These are phyloP conservation scores for Capsella rubella DNA, from an alignment of 441 rosid genomes.

Conservation along the genomic window DNA sequence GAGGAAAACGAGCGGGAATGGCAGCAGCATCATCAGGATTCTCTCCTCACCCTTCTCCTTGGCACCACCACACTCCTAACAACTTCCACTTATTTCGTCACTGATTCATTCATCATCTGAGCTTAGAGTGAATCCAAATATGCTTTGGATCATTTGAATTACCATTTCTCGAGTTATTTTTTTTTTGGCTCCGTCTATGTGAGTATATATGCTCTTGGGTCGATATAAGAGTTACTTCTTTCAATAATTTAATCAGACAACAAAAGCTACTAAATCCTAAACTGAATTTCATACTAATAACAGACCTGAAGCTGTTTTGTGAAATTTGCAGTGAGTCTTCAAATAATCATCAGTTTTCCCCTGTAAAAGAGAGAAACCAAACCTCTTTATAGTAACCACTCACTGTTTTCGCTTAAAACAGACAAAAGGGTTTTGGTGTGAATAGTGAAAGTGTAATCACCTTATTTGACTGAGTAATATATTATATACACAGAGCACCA, in stretches of 20 bases:
- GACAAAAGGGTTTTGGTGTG: not conserved
- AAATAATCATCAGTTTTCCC: not conserved
- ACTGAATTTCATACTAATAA: not conserved
- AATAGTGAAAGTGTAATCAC: not conserved
- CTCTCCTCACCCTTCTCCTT: slow-evolving; percentile 68
- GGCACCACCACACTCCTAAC: slow-evolving; percentile 30
- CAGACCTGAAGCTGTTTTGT: slow-evolving; percentile 21
- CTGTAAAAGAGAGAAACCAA: slow-evolving; percentile 28
- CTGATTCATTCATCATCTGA: slow-evolving; percentile 19
- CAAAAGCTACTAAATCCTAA: slow-evolving; percentile 9
- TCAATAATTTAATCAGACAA: slow-evolving; percentile 15
- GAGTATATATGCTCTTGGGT: slow-evolving; percentile 5
- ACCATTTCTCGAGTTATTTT: not conserved
- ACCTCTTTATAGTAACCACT: not conserved
- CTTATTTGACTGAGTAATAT: slow-evolving; percentile 15
- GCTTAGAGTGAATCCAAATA: not conserved
- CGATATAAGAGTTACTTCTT: slow-evolving; percentile 5
- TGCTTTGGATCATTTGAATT: not conserved
- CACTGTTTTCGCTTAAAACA: not conserved
- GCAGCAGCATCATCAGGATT: slow-evolving; percentile 99
- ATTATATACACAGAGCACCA: slow-evolving; percentile 90
- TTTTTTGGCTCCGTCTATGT: slow-evolving; percentile 1
- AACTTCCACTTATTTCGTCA: slow-evolving; percentile 28
- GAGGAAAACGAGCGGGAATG: slow-evolving; percentile 47
- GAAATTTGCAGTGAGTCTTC: not conserved